Evolutionary conservation across 768 basidiomycete species (phyloP), one percentile per base, ranked within the genome.

Genomic region (Sporobolomyces roseus): DNA sequence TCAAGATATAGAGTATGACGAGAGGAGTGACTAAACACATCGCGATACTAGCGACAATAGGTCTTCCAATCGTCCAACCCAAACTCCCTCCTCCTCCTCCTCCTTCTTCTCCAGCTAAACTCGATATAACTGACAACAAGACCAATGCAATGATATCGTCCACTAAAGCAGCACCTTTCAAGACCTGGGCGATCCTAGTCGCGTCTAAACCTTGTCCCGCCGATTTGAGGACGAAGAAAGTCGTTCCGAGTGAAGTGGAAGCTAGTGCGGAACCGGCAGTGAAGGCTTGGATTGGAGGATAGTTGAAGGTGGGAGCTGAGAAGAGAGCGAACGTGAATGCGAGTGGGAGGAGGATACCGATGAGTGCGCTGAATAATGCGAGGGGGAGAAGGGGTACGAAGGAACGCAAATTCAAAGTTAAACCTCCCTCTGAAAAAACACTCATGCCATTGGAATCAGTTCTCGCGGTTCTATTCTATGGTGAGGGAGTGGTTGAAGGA

Each of bases 241-340:
- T 87, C 33, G 87, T 89, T 0, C 87, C 87, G 3, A 88, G 80
- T 1, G 84, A 85, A 0, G 87, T 88, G 0, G 85, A 84, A 23
- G 83, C 84, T 1, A 87, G 79, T 0, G 86, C 83, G 2, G 85
- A 84, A 0, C 87, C 87, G 0, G 85, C 84, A 0, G 84, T 81
- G 74, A 89, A 88, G 4, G 83, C 79, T 33, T 77, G 71, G 9
- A 85, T 73, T 1, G 59, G 12, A 7, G 71, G 71, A 38, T 62
- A 65, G 8, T 21, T 32, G 51, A 32, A 72, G 17, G 53, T 9
- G 2, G 55, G 13, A 1, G 63, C 43, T 10, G 64, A 33, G 50
- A 72, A 72, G 2, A 85, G 79, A 3, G 82, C 76, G 64, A 85
- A 79, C 1, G 82, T 83, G 1, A 84, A 74, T 0, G 79, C 82